Evolutionary conservation across 2,329 filamentous ascomycete species (phyloP).

Genomic region (Rhynchosporium secalis): DNA sequence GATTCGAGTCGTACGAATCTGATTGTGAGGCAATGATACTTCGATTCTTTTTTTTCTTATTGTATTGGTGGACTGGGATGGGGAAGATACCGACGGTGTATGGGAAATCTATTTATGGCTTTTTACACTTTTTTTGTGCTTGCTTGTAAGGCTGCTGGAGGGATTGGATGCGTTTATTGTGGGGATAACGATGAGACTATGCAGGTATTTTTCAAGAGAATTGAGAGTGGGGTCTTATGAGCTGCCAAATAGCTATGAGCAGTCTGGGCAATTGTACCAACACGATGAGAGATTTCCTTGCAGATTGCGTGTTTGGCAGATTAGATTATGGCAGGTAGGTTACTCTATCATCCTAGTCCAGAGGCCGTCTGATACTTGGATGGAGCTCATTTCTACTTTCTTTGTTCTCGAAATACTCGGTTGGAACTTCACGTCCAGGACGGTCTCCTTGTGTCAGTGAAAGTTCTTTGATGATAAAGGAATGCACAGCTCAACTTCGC

Average conservation of each 20-base stretch:
- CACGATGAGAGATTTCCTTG: slow-evolving; percentile 16
- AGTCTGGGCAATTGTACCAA: slow-evolving; percentile 24
- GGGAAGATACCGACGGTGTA: slow-evolving; percentile 29
- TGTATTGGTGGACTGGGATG: slow-evolving; percentile 12
- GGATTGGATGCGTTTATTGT: slow-evolving; percentile 9
- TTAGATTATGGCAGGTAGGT: neutral
- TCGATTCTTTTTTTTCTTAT: slow-evolving; percentile 18
- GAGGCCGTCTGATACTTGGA: neutral
- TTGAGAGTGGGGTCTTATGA: neutral
- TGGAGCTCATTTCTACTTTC: neutral
- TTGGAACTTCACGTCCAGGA: too few relatives aligned
- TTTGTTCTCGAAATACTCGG: neutral
- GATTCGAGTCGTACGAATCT: slow-evolving; percentile 24
- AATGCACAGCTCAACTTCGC: too few relatives aligned
- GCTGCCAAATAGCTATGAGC: slow-evolving; percentile 2
- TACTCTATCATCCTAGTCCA: neutral
- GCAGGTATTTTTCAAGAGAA: neutral
- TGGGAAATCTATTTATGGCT: slow-evolving; percentile 23
- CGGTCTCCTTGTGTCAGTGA: too few relatives aligned
- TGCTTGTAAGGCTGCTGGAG: slow-evolving; percentile 7
- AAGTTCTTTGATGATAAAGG: too few relatives aligned
- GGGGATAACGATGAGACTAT: slow-evolving; percentile 27
- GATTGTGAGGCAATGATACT: slow-evolving; percentile 16
- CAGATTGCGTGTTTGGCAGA: neutral
- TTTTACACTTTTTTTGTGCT: slow-evolving; percentile 15